Percentiles rank a stretch among this genome's conserved stretches.
phyloP scores from a whole-genome alignment of 1,284 basidiomycete species.

The Athelia psychrophila region DNA sequence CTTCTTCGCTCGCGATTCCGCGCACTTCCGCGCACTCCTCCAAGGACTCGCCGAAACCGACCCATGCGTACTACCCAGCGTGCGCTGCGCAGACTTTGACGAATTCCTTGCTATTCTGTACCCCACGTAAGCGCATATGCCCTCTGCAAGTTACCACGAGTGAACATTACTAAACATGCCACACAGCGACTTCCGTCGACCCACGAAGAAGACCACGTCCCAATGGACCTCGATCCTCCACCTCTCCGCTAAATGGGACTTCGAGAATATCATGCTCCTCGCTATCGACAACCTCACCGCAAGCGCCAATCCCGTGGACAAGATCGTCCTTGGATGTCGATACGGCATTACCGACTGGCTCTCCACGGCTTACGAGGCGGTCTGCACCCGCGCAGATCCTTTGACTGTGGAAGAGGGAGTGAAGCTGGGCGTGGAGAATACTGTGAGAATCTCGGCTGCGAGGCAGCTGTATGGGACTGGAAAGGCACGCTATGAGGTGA shows the following conservation, averaged over 20 bases:
- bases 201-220: constrained; percentile 25
- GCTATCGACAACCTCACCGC: constrained; percentile 27
- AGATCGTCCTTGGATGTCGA: constrained; percentile 28
- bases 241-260: constrained; percentile 29
- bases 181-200: constrained; percentile 24
- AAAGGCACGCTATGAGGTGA: too few relatives aligned
- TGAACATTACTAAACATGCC: background rate
- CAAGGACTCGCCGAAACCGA: constrained; percentile 1
- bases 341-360: constrained; percentile 31
- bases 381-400: constrained; percentile 25
- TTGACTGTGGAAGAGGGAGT: constrained; percentile 27
- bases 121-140: background rate
- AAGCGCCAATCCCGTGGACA: constrained; percentile 28
- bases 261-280: constrained; percentile 28
- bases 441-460: constrained; percentile 1
- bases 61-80: constrained; percentile 16
- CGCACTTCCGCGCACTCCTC: constrained; percentile 22
- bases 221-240: constrained; percentile 38
- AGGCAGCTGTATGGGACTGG: background rate
- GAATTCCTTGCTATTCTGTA: constrained; percentile 9
- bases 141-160: background rate
- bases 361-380: constrained; percentile 29
- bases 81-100: constrained; percentile 24
- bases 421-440: constrained; percentile 8
- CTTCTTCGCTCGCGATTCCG: constrained; percentile 31